Base-by-base conservation (phyloP, 2,329 filamentous ascomycete genomes). In the Diaporthe eres region DNA sequence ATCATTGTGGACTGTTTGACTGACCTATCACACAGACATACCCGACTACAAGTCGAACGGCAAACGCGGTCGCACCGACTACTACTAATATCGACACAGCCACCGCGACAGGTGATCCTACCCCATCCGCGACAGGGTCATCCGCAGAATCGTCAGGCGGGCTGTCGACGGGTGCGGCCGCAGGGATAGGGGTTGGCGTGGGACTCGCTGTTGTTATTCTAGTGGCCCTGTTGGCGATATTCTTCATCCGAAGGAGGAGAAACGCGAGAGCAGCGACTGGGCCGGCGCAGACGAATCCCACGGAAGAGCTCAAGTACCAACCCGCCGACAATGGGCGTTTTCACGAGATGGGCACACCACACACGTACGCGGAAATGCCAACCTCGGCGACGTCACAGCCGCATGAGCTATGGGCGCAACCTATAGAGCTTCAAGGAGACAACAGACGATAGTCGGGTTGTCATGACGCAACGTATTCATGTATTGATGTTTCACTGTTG, bases 151-250 rank as follows among this genome's bases (percentile, higher is more conserved):
- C 55, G 3, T 53, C 63, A 34, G 12, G 12, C 10, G 65, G 44
- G 31, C 15, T 74, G 31, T 74, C 73, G 13, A 63, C 73, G 3
- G 73, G 53, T 4, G 73, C 65, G 22, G 73, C 65, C 28, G 73
- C 73, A 47, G 73, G 63, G 17, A 71, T 74, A 47, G 73, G 73
- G 19, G 65, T 61, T 4, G 73, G 73, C 4, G 53, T 71, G 10
- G 73, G 65, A 39, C 25, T 57, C 12, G 22, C n/a, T 7, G 34
- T 44, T n/a, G 39, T 37, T 12, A 44, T 74, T 49, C 28, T 74
- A 19, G 25, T 47, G 15, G 34, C 51, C 31, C 8, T 74, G 17
- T 31, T 51, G 19, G 51, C 39, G 5, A 25, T 74, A 37, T 71
- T 71, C 31, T 34, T 74, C 34, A 71, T 74, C 5, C 53, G 73